Evolutionary conservation across 169 alveolate genomes (phyloP), one percentile per base, ranked within the genome.

Genomic region (Theileria equi): DNA sequence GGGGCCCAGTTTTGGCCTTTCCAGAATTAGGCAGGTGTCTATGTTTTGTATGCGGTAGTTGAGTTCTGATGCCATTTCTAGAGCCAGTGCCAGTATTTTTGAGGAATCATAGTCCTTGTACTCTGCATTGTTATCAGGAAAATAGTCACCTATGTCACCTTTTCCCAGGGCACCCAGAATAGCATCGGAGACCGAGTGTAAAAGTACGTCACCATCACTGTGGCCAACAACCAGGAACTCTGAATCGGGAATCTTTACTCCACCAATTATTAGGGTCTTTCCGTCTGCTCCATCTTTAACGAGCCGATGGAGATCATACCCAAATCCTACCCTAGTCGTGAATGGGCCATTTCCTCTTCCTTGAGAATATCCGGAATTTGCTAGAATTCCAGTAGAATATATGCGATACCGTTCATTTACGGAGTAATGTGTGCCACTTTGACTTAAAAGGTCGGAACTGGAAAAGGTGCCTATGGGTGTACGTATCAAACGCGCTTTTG

Each of bases 141-240:
- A 91, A 38, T 87, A 87, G 55, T 89, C 91, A 29, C 96, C 96
- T 35, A 91, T 81, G 70, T 91, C 96, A 3, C 86, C 89, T 13
- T 53, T 74, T 28, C 89, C 90, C 16, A 81, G 29, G 1, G 93
- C 94, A 3, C 94, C 96, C 23, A 88, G 79, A 19, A 90, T 53
- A 7, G 93, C 87, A 44, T 90, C 93, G 31, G 88, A 76, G 23
- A 86, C 35, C 11, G 94, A 85, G 62, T 91, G 96, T 69, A 76
- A 72, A 53, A 91, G 81, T 35, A 88, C 91, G 68, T 91, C 96
- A 23, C 94, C 96, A 71, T 91, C 96, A 29, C 94, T 89, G 77
- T 91, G 96, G 3, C 93, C 91, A 28, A 84, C 72, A 17, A 89
- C 86, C 36, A 17, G 41, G 16, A 58, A 60, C 1, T 38, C 35